phyloP scores from a whole-genome alignment of 495 filamentous ascomycete genomes.

The Aspergillus incahuasiensis region DNA sequence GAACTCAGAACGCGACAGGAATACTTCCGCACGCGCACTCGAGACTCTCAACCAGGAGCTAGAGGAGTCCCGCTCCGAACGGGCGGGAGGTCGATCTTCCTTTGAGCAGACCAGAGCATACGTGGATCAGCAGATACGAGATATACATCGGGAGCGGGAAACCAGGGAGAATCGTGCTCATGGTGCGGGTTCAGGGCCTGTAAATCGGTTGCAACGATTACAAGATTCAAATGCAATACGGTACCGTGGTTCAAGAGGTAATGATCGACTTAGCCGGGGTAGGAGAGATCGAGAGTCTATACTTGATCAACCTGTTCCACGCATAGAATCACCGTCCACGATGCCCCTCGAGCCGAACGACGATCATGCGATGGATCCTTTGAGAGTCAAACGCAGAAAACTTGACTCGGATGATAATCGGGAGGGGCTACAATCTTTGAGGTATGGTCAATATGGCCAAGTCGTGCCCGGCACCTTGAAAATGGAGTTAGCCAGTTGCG shows the following conservation, averaged over 20 bases:
- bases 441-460: constrained; percentile 79
- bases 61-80: constrained; percentile 25
- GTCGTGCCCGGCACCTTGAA: constrained; percentile 71
- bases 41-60: constrained; percentile 39
- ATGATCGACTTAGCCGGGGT: constrained; percentile 10
- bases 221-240: constrained; percentile 14
- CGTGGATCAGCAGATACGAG: constrained; percentile 26
- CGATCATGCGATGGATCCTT: constrained; percentile 29
- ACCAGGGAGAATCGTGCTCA: constrained; percentile 14
- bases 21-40: constrained; percentile 36
- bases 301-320: constrained; percentile 40
- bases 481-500: constrained; percentile 85
- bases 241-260: constrained; percentile 12
- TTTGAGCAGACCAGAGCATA: constrained; percentile 26
- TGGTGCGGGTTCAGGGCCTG: constrained; percentile 9
- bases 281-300: constrained; percentile 11
- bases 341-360: constrained; percentile 30
- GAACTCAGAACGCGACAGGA: constrained; percentile 31
- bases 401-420: constrained; percentile 57
- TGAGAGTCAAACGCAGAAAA: constrained; percentile 67
- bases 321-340: constrained; percentile 32
- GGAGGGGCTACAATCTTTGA: constrained; percentile 54
- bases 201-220: constrained; percentile 9
- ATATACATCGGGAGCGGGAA: constrained; percentile 12
- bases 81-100: constrained; percentile 17